A percentile compares a stretch with the other conserved stretches of the same genome.
These are phyloP conservation scores for Hyaloperonospora brassicae DNA, from an alignment of 352 stramenopile species.

Conservation along the genomic window DNA sequence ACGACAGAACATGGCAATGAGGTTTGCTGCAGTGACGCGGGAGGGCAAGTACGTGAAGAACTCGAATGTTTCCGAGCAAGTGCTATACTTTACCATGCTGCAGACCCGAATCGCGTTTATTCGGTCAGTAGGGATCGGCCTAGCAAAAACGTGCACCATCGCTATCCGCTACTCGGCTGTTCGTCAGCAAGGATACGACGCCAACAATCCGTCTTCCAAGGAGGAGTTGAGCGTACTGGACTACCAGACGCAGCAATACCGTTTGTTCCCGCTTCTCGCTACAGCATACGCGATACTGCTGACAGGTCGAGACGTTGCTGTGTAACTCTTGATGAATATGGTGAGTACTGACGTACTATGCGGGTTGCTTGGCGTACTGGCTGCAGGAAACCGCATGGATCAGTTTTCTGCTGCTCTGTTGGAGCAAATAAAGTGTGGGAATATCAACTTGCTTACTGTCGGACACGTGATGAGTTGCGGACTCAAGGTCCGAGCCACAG, in stretches of 20 bases:
- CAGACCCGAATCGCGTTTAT: conserved; percentile 67
- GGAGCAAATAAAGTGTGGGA: conserved; percentile 33
- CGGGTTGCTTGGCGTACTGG: conserved; percentile 1
- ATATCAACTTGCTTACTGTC: conserved; percentile 38
- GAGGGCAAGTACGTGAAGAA: conserved; percentile 64
- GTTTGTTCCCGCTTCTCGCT: conserved; percentile 88
- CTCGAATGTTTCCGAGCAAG: conserved; percentile 32
- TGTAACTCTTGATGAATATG: neutral
- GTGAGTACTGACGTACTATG: too few relatives aligned
- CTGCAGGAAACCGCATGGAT: conserved; percentile 41
- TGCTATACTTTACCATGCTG: conserved; percentile 80
- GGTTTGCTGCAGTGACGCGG: conserved; percentile 41
- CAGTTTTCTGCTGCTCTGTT: conserved; percentile 39
- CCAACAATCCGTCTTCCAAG: conserved; percentile 37
- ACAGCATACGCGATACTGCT: conserved; percentile 87
- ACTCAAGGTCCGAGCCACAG: conserved; percentile 50
- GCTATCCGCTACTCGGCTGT: conserved; percentile 91
- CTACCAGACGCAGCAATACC: conserved; percentile 93
- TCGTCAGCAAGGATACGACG: conserved; percentile 80
- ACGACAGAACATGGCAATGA: conserved; percentile 70
- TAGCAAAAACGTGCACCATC: conserved; percentile 90
- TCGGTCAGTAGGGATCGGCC: conserved; percentile 29
- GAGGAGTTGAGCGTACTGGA: conserved; percentile 89
- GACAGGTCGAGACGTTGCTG: conserved; percentile 19
- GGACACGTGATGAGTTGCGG: conserved; percentile 56